Evolutionary conservation across 2,329 filamentous ascomycete species (phyloP).

Genomic region (Cladosporium halotolerans): DNA sequence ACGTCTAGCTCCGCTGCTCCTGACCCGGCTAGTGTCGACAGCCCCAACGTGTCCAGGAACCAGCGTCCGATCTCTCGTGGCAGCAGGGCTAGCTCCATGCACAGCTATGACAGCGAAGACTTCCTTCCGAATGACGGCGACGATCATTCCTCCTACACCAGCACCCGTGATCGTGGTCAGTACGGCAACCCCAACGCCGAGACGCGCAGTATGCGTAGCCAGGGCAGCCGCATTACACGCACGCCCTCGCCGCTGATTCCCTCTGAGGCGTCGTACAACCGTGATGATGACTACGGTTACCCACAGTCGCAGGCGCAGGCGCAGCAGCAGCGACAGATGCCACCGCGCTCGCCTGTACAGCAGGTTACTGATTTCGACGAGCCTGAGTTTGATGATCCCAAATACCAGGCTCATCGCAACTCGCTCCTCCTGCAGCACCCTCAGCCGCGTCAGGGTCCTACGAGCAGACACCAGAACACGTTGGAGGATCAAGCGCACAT

Average conservation of each 20-base stretch:
- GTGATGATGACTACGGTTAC: conserved; percentile 14
- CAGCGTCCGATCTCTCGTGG: conserved; percentile 52
- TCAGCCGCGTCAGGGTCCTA: conserved; percentile 67
- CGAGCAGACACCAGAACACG: conserved; percentile 65
- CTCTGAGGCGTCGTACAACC: conserved; percentile 41
- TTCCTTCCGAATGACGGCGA: conserved; percentile 58
- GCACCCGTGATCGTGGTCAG: conserved; percentile 15
- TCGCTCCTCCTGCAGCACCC: conserved; percentile 74
- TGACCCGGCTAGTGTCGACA: conserved; percentile 25
- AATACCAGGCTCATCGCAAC: conserved; percentile 76
- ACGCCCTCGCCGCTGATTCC: conserved; percentile 50
- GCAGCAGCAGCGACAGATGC: conserved; percentile 6
- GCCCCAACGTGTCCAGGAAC: conserved; percentile 18
- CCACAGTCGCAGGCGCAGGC: conserved; percentile 16
- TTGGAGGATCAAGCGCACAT: conserved; percentile 67
- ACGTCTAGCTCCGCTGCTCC: conserved; percentile 76
- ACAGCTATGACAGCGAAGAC: conserved; percentile 43
- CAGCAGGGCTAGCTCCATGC: conserved; percentile 60
- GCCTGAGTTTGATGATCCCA: conserved; percentile 53
- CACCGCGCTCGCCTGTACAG: conserved; percentile 20
- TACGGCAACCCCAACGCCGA: conserved; percentile 11
- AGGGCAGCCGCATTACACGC: conserved; percentile 29
- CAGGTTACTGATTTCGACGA: conserved; percentile 20
- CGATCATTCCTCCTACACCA: conserved; percentile 36
- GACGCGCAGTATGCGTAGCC: conserved; percentile 30